Base-by-base conservation (phyloP, 129 eudicot species). In the Silybum marianum region DNA sequence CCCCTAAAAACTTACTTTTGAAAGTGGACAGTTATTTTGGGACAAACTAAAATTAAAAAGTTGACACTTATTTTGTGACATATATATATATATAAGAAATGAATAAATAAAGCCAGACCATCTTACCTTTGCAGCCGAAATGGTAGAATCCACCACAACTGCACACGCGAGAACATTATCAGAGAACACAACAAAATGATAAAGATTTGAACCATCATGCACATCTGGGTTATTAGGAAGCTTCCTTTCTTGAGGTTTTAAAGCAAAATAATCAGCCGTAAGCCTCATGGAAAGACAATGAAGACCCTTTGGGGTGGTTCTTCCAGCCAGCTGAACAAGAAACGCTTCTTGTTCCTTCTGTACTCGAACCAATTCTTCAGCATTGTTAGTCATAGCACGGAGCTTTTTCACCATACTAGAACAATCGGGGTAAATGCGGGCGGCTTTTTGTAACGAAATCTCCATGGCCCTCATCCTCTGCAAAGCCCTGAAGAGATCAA, bases 261-360 rank as follows among this genome's bases (percentile, higher is more conserved):
- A 72, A 77, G 85, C 79, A 82, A 93, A 93, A 80, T 89, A 93
- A 76, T 93, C 92, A 34, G 92, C 65, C 23, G 92, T 91, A 77
- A 93, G 88, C 85, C 91, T 86, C 98, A 93, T 91, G 36, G 98
- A 93, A 74, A 93, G 96, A 84, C 98, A 93, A 54, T 93, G 98
- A 68, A 91, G 91, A 79, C 98, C 94, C 78, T 91, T 93, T 8
- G 98, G 96, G 7, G 93, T 91, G 44, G 98, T 93, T 83, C 98
- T 88, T 77, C 90, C 98, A 34, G 96, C 91, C 80, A 93, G 87
- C 82, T 82, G 90, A 72, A 82, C 77, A 23, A 93, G 90, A 84
- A 90, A 93, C 28, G 82, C 69, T 78, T 85, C 89, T 79, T 90
- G 96, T 22, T 81, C 84, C 84, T 85, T 89, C 40, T 91, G 93